Evolutionary conservation across 2,329 filamentous ascomycete species (phyloP), one percentile per base, ranked within the genome.

Genomic region (Pyricularia grisea): DNA sequence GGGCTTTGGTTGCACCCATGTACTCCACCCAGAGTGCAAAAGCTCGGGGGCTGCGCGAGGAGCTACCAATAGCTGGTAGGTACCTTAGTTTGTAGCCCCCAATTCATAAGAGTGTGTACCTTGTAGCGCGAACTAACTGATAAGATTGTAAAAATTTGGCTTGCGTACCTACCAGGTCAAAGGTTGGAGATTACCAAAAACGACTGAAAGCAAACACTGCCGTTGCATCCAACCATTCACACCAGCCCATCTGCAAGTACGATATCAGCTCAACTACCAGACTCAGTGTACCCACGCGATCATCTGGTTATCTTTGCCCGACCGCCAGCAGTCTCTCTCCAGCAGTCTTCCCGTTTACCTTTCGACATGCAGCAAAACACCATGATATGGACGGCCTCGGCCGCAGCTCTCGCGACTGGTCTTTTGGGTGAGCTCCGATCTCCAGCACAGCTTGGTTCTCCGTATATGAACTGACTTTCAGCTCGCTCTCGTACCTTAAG

Each of bases 361-460:
- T 30, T 17, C n/a, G 25, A 87, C 77, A 83, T 87, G 78, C 84
- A 87, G 79, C 85, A 85, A 72, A 82, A 86, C 75, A 85, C 85
- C 75, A 85, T 75, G 72, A 76, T 88, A 76, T 83, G 87, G 78
- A 87, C 86, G 77, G 85, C 87, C 77, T 86, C 86, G 69, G 83
- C 87, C 76, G 87, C 86, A 75, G 87, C 86, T 67, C 79, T 85
- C 73, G 86, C 86, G 69, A 86, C 87, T 68, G 87, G 85, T 72
- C 72, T 88, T 68, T 75, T 88, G 74, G 87, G 88, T 90, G 83
- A 76, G 79, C 60, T 66, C 63, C 31, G 17, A 30, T 58, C 27
- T 33, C 67, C 9, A 3, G 11, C 36, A n/a, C n/a, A 27, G 30
- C 30, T 12, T 12, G 14, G 11, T 66, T 12, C 20, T 36, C 30